Conservation (phyloP, 768 basidiomycete genomes). For the Termitomyces sp. region DNA sequence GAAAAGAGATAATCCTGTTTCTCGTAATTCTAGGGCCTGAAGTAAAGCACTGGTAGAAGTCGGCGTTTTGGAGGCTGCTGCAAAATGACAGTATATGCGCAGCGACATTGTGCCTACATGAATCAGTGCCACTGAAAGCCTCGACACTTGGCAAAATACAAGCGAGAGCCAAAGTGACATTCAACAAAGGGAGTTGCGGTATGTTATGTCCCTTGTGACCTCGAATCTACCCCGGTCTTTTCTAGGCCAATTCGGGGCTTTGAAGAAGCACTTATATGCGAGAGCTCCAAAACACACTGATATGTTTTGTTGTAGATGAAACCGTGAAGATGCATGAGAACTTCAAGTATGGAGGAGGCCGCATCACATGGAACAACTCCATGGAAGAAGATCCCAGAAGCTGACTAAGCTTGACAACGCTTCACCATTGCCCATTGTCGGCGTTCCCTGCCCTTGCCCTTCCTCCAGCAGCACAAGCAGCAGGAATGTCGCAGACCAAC, state of each 20-base stretch:
- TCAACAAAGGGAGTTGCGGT: no score
- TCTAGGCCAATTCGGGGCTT: not conserved
- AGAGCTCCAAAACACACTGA: not conserved
- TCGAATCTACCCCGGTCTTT: not conserved
- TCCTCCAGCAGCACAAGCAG: not conserved
- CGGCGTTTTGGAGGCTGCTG: not conserved
- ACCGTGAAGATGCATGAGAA: not conserved
- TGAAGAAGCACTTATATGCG: not conserved
- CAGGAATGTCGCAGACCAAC: conserved; percentile 9
- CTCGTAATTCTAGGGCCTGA: not conserved
- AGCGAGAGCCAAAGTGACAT: not conserved
- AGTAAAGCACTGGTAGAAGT: not conserved
- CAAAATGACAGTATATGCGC: not conserved
- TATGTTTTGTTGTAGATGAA: not conserved
- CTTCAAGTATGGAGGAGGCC: not conserved
- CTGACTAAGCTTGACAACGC: conserved; percentile 17
- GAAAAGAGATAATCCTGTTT: not conserved
- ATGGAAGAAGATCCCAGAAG: not conserved
- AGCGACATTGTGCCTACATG: not conserved
- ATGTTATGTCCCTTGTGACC: not conserved
- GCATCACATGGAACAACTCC: not conserved
- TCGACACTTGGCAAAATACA: not conserved
- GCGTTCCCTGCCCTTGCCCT: conserved; percentile 4
- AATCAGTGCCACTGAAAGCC: no score
- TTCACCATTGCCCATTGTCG: not conserved